These are phyloP conservation scores for Oryza officinalis DNA, from an alignment of 176 grass and related monocot genomes.

Conservation along the genomic window DNA sequence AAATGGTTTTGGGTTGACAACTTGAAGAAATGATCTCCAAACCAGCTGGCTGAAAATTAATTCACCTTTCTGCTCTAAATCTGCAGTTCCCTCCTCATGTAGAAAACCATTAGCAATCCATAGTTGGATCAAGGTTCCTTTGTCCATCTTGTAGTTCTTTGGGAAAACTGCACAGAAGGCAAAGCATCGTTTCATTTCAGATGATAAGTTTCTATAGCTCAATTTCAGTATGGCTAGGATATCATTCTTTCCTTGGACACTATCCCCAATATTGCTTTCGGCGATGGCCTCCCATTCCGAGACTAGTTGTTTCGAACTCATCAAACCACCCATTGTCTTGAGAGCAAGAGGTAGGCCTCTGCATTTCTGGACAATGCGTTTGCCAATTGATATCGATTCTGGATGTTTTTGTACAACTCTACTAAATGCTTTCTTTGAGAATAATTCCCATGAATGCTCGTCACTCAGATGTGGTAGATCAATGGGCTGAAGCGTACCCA, in stretches of 20 bases:
- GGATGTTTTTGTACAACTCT: not conserved
- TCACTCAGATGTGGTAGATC: not conserved
- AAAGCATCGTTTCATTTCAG: conserved; percentile 32
- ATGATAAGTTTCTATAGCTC: not conserved
- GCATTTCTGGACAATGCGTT: not conserved
- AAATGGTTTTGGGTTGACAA: no score
- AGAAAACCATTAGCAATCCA: conserved; percentile 33
- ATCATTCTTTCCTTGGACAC: not conserved
- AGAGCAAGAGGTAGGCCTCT: not conserved
- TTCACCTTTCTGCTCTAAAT: no score
- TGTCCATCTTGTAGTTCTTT: not conserved
- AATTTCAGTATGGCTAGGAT: not conserved
- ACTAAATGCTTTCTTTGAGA: conserved; percentile 7
- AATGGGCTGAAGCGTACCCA: not conserved
- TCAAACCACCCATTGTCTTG: not conserved
- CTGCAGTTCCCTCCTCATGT: no score
- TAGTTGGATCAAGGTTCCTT: conserved; percentile 5
- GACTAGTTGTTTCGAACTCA: not conserved
- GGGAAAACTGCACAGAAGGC: conserved; percentile 18
- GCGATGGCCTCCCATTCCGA: not conserved
- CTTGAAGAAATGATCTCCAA: no score
- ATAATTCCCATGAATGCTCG: not conserved
- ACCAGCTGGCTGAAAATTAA: no score
- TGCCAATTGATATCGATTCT: conserved; percentile 10
- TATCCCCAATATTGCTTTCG: not conserved